These are phyloP conservation scores for Flaveria sonorensis DNA, from an alignment of 129 eudicot genomes.

Conservation along the genomic window DNA sequence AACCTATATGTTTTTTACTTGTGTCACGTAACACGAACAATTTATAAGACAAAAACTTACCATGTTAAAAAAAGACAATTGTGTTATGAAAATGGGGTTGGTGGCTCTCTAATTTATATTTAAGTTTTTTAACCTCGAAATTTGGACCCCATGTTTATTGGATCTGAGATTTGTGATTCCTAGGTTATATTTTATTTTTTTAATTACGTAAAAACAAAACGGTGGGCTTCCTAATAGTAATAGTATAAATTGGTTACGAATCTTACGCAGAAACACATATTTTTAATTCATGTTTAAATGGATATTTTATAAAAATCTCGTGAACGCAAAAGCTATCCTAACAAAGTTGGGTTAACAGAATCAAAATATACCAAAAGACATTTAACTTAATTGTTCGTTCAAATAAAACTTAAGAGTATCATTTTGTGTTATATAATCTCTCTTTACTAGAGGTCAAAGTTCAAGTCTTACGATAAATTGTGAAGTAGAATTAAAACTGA, in stretches of 20 bases:
- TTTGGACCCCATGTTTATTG: slow-evolving; percentile 41
- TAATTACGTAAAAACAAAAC: slow-evolving; percentile 22
- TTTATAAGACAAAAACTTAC: no score
- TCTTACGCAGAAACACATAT: background rate
- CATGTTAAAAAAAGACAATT: no score
- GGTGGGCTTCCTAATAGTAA: background rate
- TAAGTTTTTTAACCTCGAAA: slow-evolving; percentile 21
- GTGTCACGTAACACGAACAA: no score
- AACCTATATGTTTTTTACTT: no score
- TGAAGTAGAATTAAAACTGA: no score
- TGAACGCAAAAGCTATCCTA: background rate
- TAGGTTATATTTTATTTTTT: slow-evolving; percentile 16
- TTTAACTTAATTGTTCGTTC: no score
- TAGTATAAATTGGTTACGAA: slow-evolving; percentile 4
- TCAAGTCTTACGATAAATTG: no score
- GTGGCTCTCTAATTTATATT: slow-evolving; percentile 17
- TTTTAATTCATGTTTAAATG: background rate
- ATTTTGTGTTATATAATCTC: no score
- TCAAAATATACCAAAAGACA: no score
- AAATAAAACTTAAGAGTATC: no score
- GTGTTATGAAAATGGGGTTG: slow-evolving; percentile 16
- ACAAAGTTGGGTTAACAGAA: no score
- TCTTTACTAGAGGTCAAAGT: no score
- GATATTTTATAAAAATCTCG: background rate
- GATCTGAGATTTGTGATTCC: slow-evolving; percentile 41